A percentile compares a stretch with the other conserved stretches of the same genome.
Conservation (phyloP, 78 protist species). For the Guillardia theta region DNA sequence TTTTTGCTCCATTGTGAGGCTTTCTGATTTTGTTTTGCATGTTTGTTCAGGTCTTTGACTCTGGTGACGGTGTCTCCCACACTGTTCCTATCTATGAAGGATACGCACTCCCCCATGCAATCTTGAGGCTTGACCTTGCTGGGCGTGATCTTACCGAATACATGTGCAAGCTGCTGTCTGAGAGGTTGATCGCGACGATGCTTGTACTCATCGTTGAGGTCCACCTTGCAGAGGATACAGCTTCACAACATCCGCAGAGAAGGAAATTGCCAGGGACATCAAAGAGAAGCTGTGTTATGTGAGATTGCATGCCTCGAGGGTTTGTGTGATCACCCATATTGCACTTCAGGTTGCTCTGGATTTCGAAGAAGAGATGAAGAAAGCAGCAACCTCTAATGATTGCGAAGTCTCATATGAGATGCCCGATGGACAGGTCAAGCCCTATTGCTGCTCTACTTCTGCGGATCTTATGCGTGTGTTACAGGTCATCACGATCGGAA, state of each 20-base stretch:
- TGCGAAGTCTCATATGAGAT: constrained; percentile 14
- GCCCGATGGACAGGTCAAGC: constrained; percentile 32
- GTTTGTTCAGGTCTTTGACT: too few species aligned
- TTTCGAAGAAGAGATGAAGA: constrained; percentile 49
- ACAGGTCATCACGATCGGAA: constrained; percentile 1
- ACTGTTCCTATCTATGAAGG: constrained; percentile 50
- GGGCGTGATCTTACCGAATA: constrained; percentile 38
- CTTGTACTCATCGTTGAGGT: background rate
- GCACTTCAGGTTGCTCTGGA: constrained; percentile 38
- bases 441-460: background rate
- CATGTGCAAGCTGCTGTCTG: constrained; percentile 33
- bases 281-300: constrained; percentile 60
- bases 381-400: constrained; percentile 1
- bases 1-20: too few species aligned
- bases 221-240: background rate
- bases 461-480: background rate
- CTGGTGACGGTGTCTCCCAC: constrained; percentile 65
- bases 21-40: too few species aligned
- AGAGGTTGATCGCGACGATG: too few species aligned
- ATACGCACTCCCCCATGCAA: constrained; percentile 35
- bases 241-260: constrained; percentile 50
- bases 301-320: too few species aligned
- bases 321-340: too few species aligned
- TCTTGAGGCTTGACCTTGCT: constrained; percentile 41
- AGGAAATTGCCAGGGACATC: constrained; percentile 55